Conservation (phyloP, 1,139 yeast genomes). For the Barnettozyma hawaiiensis region DNA sequence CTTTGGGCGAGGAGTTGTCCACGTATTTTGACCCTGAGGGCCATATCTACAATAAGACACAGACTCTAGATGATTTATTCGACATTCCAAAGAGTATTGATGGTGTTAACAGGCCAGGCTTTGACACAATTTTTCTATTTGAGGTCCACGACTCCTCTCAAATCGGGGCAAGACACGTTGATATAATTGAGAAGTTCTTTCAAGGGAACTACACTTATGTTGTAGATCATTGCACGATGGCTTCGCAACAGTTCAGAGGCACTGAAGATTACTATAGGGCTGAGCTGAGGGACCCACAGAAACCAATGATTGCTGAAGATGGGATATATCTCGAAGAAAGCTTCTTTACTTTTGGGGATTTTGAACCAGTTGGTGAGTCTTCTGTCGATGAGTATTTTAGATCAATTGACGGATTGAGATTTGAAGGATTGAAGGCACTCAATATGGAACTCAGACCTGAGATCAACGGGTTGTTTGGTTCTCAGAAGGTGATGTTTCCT, state of each 20-base stretch:
- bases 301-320: neutral
- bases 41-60: neutral
- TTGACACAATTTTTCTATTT: neutral
- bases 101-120: neutral
- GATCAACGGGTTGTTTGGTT: neutral
- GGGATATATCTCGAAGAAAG: neutral
- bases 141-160: constrained; percentile 1
- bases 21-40: neutral
- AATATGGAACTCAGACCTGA: neutral
- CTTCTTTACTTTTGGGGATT: neutral
- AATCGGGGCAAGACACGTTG: neutral
- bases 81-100: neutral
- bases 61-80: neutral
- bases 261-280: neutral
- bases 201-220: neutral
- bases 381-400: neutral
- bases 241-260: neutral
- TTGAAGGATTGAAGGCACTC: neutral
- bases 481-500: neutral
- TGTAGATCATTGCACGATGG: neutral
- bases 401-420: neutral
- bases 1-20: neutral
- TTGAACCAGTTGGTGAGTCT: neutral
- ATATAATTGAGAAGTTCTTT: neutral
- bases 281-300: neutral